A percentile compares a stretch with the other conserved stretches of the same genome.
Evolutionary conservation across 441 rosid species (phyloP).

Genomic region (Dalechampia spathulata): DNA sequence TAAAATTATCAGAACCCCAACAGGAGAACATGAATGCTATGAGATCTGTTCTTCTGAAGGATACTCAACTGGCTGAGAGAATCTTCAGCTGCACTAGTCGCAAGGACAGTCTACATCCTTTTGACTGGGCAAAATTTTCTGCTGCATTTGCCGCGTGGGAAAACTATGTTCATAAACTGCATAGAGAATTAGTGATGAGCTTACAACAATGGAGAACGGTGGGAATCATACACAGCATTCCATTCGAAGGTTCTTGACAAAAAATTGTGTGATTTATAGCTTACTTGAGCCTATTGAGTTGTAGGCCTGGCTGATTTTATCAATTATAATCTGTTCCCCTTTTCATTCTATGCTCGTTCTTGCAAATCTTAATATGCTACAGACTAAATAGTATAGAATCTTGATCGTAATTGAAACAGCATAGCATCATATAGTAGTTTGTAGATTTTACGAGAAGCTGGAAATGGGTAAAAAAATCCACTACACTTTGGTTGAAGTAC

Average conservation of each 20-base stretch:
- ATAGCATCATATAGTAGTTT: no score
- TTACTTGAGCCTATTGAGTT: background rate
- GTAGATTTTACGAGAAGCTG: background rate
- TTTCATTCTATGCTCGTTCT: no score
- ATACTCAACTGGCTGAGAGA: slow-evolving; percentile 27
- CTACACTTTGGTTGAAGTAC: background rate
- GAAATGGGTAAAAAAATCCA: background rate
- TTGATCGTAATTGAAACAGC: no score
- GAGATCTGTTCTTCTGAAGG: slow-evolving; percentile 33
- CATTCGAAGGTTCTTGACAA: slow-evolving; percentile 12
- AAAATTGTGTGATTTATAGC: background rate
- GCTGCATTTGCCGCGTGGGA: slow-evolving; percentile 40
- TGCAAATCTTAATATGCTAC: no score
- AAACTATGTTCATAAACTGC: slow-evolving; percentile 35
- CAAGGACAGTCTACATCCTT: slow-evolving; percentile 11
- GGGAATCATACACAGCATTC: slow-evolving; percentile 35
- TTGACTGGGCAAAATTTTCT: slow-evolving; percentile 33
- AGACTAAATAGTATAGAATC: no score
- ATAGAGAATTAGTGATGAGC: slow-evolving; percentile 33
- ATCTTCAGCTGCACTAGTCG: slow-evolving; percentile 14
- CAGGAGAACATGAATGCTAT: slow-evolving; percentile 28
- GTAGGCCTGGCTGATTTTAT: slow-evolving; percentile 1
- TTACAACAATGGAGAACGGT: slow-evolving; percentile 58
- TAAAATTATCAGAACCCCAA: slow-evolving; percentile 33
- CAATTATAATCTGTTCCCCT: background rate